Evolutionary conservation across 2,329 filamentous ascomycete genomes (phyloP).

Genomic region (Neoscytalidium dimidiatum): DNA sequence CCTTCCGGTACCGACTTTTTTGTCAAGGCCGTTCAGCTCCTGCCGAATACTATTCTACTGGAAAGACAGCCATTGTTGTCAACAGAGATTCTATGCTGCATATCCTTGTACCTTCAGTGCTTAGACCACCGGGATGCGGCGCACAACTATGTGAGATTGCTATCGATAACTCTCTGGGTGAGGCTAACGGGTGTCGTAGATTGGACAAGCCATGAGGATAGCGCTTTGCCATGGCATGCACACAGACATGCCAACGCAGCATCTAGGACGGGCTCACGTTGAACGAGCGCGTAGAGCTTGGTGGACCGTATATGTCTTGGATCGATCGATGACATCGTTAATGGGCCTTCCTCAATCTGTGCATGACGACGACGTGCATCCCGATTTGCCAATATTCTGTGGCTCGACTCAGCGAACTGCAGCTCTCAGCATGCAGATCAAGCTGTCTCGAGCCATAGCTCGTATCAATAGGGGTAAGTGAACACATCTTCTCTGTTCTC

Average conservation of each 20-base stretch:
- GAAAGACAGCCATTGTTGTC: conserved; percentile 47
- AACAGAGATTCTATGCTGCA: conserved; percentile 54
- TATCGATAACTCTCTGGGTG: neutral
- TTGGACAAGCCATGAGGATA: conserved; percentile 55
- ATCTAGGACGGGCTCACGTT: conserved; percentile 44
- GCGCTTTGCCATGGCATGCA: conserved; percentile 55
- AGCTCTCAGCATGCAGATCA: conserved; percentile 49
- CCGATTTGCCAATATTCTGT: conserved; percentile 47
- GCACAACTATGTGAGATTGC: conserved; percentile 45
- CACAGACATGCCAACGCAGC: conserved; percentile 50
- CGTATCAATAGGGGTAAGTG: conserved; percentile 48
- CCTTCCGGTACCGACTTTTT: conserved; percentile 48
- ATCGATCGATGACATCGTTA: conserved; percentile 56
- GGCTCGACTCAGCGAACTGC: conserved; percentile 41
- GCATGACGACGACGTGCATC: conserved; percentile 53
- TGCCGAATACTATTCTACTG: neutral
- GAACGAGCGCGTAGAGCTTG: conserved; percentile 53
- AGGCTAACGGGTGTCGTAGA: conserved; percentile 31
- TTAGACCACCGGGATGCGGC: conserved; percentile 51
- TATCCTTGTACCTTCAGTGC: conserved; percentile 56
- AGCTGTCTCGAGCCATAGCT: conserved; percentile 47
- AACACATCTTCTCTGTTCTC: neutral
- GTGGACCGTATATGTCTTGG: conserved; percentile 58
- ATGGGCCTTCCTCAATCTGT: conserved; percentile 56
- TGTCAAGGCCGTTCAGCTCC: conserved; percentile 43